Base-by-base conservation (phyloP, 176 grass and related monocot genomes). In the Oryza nivara region DNA sequence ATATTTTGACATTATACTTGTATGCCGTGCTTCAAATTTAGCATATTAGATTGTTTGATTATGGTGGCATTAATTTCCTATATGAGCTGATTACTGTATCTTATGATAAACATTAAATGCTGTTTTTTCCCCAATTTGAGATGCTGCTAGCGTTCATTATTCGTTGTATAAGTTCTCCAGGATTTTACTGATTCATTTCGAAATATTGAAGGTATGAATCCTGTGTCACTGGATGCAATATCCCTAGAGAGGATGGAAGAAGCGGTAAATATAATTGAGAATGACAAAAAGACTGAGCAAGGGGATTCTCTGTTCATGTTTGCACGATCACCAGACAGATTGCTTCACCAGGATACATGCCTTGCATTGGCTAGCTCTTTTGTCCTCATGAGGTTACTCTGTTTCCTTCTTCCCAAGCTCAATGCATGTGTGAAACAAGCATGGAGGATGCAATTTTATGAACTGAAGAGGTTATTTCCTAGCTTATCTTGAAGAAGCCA, bases 291-390 rank as follows among this genome's bases (percentile, higher is more conserved):
- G 45, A 73, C 43, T 0, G 58, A 86, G 20, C 91, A 83, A 68
- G 89, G 93, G 48, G 83, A 85, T 69, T 92, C 89, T 68, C 65
- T 92, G 5, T 92, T 97, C 74, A 73, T 84, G 51, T 93, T 91
- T 91, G 91, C 95, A 87, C 90, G 87, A 67, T 95, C 92, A 65
- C 92, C 95, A 74, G 92, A 98, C 68, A 92, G 94, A 75, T 79
- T 98, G 74, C 89, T 98, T 83, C 92, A 95, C 76, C 91, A 95
- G 84, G 95, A 95, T 82, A 94, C 87, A 28, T 98, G 94, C 68
- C 83, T 98, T 51, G 84, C 90, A 85, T 90, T 98, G 20, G 92
- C 95, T 68, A 88, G 73, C 67, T 84, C 78, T 30, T 98, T 98
- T 78, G 82, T 95, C 52, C 48, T 95, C 32, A 77, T 88, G 82